These are phyloP conservation scores for Suhomyces bribrorum DNA, from an alignment of 1,139 yeast species.

Conservation along the genomic window DNA sequence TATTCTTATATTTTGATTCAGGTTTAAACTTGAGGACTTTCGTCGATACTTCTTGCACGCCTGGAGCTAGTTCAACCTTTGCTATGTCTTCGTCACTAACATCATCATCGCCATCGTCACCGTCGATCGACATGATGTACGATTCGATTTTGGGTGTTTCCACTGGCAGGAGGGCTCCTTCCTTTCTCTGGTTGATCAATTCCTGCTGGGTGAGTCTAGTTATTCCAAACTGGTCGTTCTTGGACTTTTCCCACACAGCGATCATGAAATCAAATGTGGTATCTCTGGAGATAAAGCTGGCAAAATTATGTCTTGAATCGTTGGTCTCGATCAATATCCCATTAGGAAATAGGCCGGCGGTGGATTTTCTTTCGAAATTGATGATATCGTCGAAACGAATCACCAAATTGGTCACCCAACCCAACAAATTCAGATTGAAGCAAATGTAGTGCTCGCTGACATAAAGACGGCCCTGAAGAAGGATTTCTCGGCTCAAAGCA, in stretches of 20 bases:
- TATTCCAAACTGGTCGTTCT: slow-evolving; percentile 5
- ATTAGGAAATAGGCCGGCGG: slow-evolving; percentile 90
- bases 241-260: slow-evolving; percentile 52
- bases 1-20: slow-evolving; percentile 32
- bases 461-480: slow-evolving; percentile 88
- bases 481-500: slow-evolving; percentile 83
- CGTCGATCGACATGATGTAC: slow-evolving; percentile 27
- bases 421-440: slow-evolving; percentile 87
- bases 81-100: slow-evolving; percentile 7
- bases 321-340: slow-evolving; percentile 78
- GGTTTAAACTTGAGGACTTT: slow-evolving; percentile 32
- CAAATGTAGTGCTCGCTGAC: slow-evolving; percentile 80
- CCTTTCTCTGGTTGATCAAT: slow-evolving; percentile 11
- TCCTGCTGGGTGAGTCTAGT: slow-evolving; percentile 16
- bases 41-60: slow-evolving; percentile 8
- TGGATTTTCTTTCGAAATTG: slow-evolving; percentile 72
- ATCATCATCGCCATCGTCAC: slow-evolving; percentile 20
- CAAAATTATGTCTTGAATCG: slow-evolving; percentile 73
- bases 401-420: slow-evolving; percentile 86
- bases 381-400: slow-evolving; percentile 73
- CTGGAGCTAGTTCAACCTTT: not conserved
- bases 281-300: slow-evolving; percentile 85
- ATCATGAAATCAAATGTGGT: slow-evolving; percentile 68
- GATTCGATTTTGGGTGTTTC: slow-evolving; percentile 19
- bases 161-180: not conserved